Evolutionary conservation across 345 rosid genomes (phyloP), one percentile per base, ranked within the genome.

Genomic region (Lepidium africanum): DNA sequence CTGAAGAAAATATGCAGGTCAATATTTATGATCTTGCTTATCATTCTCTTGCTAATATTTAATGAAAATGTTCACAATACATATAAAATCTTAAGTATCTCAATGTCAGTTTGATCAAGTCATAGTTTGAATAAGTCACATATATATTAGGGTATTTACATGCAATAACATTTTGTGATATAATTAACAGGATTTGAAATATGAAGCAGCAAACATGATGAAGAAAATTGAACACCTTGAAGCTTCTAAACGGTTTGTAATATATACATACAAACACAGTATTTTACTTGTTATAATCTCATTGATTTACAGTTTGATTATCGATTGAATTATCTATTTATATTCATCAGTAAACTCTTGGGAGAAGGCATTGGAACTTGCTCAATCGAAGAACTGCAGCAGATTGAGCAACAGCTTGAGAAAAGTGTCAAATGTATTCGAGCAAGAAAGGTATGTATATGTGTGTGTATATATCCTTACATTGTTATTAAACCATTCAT

Each of bases 211-310:
- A 55, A 69, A 42, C 67, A 81, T 94, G 95, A 39, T 74, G 83
- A 85, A 87, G 83, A 90, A 81, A 81, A 88, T 90, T 51, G 96
- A 90, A 81, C 66, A 60, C 63, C 96, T 90, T 52, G 97, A 90
- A 76, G 80, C 64, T 50, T 82, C 94, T 9, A 88, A 81, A 80
- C 81, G 93, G 97, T 77, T 65, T 42, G 75, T 69, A 50, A 51
- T 69, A 2, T 30, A 7, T 52, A 11, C 15, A 45, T 54, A 30
- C 27, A 48, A 46, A 69, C 46, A 16, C 56, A 35, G 58, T 17
- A 3, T 9, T 2, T 49, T 6, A 63, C n/a, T 53, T 75, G 62
- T 17, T 39, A 48, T 30, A 14, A 13, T 13, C 11, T 10, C 36
- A 17, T 30, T 3, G 32, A 39, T 15, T 57, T 38, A 47, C 54